Conservation (phyloP, 176 grass and related monocot species). For the Phragmites australis region DNA sequence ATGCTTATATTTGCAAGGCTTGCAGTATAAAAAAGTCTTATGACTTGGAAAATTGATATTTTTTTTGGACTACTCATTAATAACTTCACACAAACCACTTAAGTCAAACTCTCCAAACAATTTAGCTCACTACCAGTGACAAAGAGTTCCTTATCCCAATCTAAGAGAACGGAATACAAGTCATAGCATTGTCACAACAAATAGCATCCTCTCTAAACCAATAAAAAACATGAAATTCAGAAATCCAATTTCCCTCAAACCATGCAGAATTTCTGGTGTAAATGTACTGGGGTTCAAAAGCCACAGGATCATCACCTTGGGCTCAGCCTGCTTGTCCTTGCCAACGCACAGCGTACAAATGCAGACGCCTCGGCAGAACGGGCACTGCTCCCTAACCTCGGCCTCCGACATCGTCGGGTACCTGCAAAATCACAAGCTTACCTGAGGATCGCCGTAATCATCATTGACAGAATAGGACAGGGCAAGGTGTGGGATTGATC, state of each 20-base stretch:
- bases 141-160: not conserved
- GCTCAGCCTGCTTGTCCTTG: not conserved
- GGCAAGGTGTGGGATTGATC: not conserved
- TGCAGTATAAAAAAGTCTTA: not conserved
- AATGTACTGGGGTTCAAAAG: not conserved
- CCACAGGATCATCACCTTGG: conserved; percentile 33
- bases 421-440: conserved; percentile 35
- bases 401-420: conserved; percentile 26
- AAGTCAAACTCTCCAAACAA: not conserved
- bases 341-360: conserved; percentile 21
- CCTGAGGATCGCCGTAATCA: not conserved
- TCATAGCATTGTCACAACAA: not conserved
- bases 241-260: not conserved
- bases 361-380: conserved; percentile 40
- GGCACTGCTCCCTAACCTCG: conserved; percentile 30
- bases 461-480: not conserved
- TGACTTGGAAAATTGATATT: not conserved
- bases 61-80: not conserved
- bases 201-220: not conserved
- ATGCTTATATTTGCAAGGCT: conserved; percentile 13
- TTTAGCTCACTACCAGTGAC: not conserved
- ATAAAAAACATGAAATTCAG: conserved; percentile 3
- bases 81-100: not conserved
- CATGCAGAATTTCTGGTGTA: not conserved
- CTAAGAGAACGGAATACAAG: not conserved